Conservation (phyloP, 805 yeast genomes). For the Zygoascus biomembranicola region DNA sequence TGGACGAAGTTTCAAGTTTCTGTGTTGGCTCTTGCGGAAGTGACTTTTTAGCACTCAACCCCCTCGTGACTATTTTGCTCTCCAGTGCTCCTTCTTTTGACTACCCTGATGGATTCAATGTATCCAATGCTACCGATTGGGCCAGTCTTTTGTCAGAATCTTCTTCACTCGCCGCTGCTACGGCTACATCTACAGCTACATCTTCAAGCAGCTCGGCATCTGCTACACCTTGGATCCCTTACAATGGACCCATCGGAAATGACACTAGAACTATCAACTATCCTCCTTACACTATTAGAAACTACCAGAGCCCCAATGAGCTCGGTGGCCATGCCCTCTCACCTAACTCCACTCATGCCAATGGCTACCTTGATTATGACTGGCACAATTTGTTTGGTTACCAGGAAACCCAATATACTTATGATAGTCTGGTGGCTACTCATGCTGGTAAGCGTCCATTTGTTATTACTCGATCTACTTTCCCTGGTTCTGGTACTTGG, state of each 20-base stretch:
- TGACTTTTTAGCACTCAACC: constrained; percentile 12
- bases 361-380: constrained; percentile 78
- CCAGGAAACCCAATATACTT: constrained; percentile 37
- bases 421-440: constrained; percentile 47
- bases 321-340: constrained; percentile 85
- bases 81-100: not conserved
- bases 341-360: constrained; percentile 65
- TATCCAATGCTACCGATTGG: not conserved
- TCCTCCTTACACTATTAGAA: constrained; percentile 31
- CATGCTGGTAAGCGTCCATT: constrained; percentile 59
- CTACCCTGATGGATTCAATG: not conserved
- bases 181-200: not conserved
- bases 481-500: constrained; percentile 80
- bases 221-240: not conserved
- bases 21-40: constrained; percentile 27
- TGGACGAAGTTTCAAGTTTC: constrained; percentile 81
- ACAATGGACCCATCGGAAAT: constrained; percentile 6
- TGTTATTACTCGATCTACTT: constrained; percentile 73
- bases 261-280: constrained; percentile 27
- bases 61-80: not conserved
- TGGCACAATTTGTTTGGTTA: constrained; percentile 79
- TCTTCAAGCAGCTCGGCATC: not conserved
- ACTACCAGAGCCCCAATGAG: constrained; percentile 31
- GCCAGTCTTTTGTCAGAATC: not conserved
- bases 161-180: not conserved